Conservation (phyloP, 352 stramenopile species). For the Pythium pectinolyticum region DNA sequence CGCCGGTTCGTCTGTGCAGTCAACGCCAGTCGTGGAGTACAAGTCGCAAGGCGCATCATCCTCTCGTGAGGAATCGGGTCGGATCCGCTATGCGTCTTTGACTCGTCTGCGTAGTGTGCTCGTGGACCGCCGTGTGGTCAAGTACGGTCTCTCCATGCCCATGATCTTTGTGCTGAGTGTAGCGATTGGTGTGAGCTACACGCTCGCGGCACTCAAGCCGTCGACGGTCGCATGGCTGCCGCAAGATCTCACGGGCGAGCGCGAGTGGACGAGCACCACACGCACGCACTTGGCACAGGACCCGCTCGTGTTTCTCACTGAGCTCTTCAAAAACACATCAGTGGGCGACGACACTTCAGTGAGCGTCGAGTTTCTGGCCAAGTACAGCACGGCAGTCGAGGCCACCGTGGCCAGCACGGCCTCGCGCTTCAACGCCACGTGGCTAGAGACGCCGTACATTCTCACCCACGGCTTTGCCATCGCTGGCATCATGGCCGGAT, state of each 20-base stretch:
- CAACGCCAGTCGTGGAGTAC: not conserved
- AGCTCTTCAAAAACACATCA: constrained; percentile 5
- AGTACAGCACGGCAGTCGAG: constrained; percentile 19
- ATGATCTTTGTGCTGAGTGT: constrained; percentile 24
- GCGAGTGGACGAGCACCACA: constrained; percentile 20
- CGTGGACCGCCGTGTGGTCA: constrained; percentile 13
- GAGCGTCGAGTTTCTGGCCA: constrained; percentile 15
- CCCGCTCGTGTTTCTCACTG: constrained; percentile 11
- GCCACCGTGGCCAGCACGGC: constrained; percentile 14
- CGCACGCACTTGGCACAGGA: constrained; percentile 24
- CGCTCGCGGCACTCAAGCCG: constrained; percentile 7
- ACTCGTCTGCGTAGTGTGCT: not conserved
- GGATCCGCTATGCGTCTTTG: not conserved
- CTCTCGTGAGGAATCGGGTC: not conserved
- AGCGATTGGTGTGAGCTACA: constrained; percentile 21
- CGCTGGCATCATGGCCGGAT: constrained; percentile 20
- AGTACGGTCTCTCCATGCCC: constrained; percentile 20
- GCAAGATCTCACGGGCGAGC: constrained; percentile 20
- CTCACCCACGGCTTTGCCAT: constrained; percentile 16
- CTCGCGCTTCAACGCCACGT: constrained; percentile 18
- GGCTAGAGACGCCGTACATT: constrained; percentile 12
- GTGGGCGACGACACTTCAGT: constrained; percentile 22
- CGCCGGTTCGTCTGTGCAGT: no score
- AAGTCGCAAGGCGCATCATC: not conserved
- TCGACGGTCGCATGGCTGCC: not conserved